Evolutionary conservation across 768 basidiomycete species (phyloP).

Genomic region (Pleurotus platypus): DNA sequence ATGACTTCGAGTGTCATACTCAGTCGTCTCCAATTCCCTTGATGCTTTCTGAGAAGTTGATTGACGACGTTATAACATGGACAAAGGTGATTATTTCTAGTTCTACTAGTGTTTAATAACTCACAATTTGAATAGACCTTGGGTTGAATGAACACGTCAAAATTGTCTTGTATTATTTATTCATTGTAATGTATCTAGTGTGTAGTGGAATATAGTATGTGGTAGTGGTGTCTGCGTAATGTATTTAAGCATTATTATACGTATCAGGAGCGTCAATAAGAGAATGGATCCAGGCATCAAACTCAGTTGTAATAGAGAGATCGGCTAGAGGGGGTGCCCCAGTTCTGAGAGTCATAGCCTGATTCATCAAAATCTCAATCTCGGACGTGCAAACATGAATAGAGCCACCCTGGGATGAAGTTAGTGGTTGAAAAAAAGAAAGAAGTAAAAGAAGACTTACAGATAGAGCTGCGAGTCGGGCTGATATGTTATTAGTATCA

Average conservation of each 20-base stretch:
- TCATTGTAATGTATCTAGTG: too few species aligned
- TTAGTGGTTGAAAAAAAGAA: background rate
- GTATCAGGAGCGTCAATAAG: background rate
- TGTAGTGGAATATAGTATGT: too few species aligned
- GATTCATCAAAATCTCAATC: constrained; percentile 4
- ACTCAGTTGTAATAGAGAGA: background rate
- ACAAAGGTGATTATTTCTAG: too few species aligned
- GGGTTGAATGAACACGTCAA: too few species aligned
- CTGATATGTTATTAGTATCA: background rate
- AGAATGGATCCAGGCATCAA: constrained; percentile 5
- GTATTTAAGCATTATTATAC: background rate
- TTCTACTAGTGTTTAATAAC: too few species aligned
- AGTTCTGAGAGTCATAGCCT: background rate
- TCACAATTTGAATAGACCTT: too few species aligned
- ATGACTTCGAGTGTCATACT: too few species aligned
- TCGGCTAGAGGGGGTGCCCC: background rate
- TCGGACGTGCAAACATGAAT: constrained; percentile 4
- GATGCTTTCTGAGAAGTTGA: too few species aligned
- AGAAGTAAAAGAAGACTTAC: background rate
- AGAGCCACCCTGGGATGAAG: background rate
- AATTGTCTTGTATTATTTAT: too few species aligned
- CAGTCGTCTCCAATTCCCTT: too few species aligned
- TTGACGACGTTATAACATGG: too few species aligned
- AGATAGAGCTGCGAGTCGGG: background rate
- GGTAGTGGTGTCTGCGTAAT: background rate